Evolutionary conservation across 129 eudicot species (phyloP), one percentile per base, ranked within the genome.

Genomic region (Ambrosia artemisiifolia): DNA sequence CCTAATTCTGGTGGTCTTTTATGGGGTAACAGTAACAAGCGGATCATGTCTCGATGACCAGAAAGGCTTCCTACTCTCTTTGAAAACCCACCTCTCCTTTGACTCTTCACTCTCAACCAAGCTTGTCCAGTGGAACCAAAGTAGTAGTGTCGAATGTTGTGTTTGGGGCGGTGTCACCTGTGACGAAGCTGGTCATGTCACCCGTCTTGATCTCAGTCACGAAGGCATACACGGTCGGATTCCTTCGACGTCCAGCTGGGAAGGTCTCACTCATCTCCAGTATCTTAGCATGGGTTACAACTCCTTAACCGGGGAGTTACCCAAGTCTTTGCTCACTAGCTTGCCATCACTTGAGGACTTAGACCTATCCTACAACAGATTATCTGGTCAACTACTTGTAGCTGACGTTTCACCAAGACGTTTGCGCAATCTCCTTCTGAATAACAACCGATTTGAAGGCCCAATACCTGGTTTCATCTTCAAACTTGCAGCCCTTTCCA

Each of bases 371-470:
- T 44, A 74, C 80, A 84, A 87, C 66, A 43, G 49, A 11, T 76
- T 86, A 66, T 78, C 65, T 9, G 86, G 88, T 56, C 77, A 77
- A 17, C 12, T 86, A 17, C 12, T 86, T 44, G n/a, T 53, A 40
- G 60, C 34, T 6, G 60, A 60, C 14, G 66, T 57, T 30, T 59
- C 7, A 2, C 59, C 8, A 28, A 38, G 43, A 3, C 68, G 43
- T 36, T 8, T 88, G 17, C 78, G 36, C 5, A 18, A 36, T 3
- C 75, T 88, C 5, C 84, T 83, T 30, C 80, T 88, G 79, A 67
- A 81, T 16, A 47, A 33, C 65, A 88, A 88, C 75, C 71, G 42
- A 28, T 65, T 88, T 14, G 79, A 63, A 74, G 91, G 91, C 1
- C 72, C 75, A 8, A 28, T 86, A 1, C 91, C 91, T 19, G 61